These are phyloP conservation scores for Davidsoniella australis DNA, from an alignment of 2,329 filamentous ascomycete species.

Conservation along the genomic window DNA sequence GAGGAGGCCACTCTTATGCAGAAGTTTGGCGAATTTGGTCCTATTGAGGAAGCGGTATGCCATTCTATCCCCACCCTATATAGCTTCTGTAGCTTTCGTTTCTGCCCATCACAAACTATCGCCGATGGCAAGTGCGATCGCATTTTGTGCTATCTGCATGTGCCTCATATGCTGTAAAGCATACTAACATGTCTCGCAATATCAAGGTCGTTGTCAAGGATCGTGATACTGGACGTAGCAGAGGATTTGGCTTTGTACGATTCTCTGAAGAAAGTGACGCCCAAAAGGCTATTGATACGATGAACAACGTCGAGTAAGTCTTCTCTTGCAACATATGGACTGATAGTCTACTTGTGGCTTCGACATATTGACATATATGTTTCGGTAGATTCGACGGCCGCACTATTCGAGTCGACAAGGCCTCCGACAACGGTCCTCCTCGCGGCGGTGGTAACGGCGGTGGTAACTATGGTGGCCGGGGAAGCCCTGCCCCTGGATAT, in stretches of 20 bases:
- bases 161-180: not conserved
- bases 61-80: no score
- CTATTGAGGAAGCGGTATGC: slow-evolving; percentile 89
- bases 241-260: slow-evolving; percentile 92
- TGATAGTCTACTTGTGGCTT: not conserved
- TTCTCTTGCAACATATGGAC: not conserved
- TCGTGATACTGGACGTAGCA: slow-evolving; percentile 87
- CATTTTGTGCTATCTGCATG: not conserved
- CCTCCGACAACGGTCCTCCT: slow-evolving; percentile 59
- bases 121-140: no score
- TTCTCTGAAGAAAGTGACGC: slow-evolving; percentile 64
- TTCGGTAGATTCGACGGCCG: slow-evolving; percentile 73
- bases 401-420: slow-evolving; percentile 88
- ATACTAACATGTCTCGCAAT: slow-evolving; percentile 1
- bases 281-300: slow-evolving; percentile 54
- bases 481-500: slow-evolving; percentile 20
- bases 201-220: slow-evolving; percentile 88
- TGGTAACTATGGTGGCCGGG: slow-evolving; percentile 21
- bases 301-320: slow-evolving; percentile 82
- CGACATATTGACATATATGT: slow-evolving; percentile 1
- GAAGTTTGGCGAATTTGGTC: slow-evolving; percentile 86
- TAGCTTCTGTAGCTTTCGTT: not conserved
- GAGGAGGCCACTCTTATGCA: slow-evolving; percentile 71
- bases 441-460: slow-evolving; percentile 26
- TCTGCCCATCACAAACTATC: not conserved